Base-by-base conservation (phyloP, 768 basidiomycete genomes). In the Amanita molliuscula region DNA sequence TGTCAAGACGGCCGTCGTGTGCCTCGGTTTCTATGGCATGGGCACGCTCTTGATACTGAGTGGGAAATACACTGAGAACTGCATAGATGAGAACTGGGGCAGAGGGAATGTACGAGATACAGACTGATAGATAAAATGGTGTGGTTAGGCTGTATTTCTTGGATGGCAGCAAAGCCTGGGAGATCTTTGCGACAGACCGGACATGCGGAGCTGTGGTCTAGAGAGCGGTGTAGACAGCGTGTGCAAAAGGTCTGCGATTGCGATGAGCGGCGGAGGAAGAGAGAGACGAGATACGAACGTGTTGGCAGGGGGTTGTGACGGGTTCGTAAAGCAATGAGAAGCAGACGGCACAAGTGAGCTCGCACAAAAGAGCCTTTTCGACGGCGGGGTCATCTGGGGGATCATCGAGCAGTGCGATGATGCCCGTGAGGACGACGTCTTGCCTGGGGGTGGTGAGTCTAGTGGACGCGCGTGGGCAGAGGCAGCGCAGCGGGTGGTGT, bases 301-400 rank as follows among this genome's bases (percentile, higher is more conserved):
- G 95, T 64, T 97, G 94, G 65, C 95, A 97, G 10, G 90, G 88
- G 3, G 94, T 88, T 13, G 95, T 97, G 45, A 93, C 74, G 4
- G 95, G 93, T 55, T 89, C 81, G 66, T 82, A 81, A 55, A 93
- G 72, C 34, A 96, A 68, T 60, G 76, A 75, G 61, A 87, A 87
- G 67, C 95, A 98, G 29, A 98, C 93, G 64, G 93, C 88, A 64
- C 95, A 98, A 16, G 79, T 83, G 48, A 95, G 73, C 56, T 93
- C 85, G 9, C 74, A 58, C 20, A 79, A 64, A 10, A 87, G 72
- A 23, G 79, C 76, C 61, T 84, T 84, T 59, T 79, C 73, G 51
- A 85, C 75, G 21, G 68, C 42, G 16, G 73, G 61, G 7, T 73
- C 65, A 54, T 71, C 68, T 26, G 37, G 56, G 5, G 56, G 51